Base-by-base conservation (phyloP, 2,329 filamentous ascomycete genomes). In the Colletotrichum navitas region DNA sequence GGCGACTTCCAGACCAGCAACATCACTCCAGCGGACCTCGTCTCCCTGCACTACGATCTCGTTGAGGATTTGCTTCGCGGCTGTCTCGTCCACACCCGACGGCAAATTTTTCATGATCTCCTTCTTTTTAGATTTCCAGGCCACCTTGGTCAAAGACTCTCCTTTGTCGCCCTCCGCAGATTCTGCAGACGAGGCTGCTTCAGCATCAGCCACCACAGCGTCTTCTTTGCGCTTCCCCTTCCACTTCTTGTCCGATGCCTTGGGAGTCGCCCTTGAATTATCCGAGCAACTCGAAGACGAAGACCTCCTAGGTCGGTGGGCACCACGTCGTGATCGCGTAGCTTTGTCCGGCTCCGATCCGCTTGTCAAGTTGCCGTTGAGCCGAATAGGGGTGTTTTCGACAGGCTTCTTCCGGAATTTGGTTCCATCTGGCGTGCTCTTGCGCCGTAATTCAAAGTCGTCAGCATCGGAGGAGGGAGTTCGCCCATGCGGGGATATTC, bases 1-100 rank as follows among this genome's bases (percentile, higher is more conserved):
- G 43, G 96, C 96, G 64, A 93, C 88, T 61, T 97, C 93, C 5
- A 99, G 84, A 0, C 96, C 96, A 0, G 96, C 95, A 68, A 99
- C 93, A 78, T 99, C 96, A 59, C 90, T 89, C 96, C 96, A 99
- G 76, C 93, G 94, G 2, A 99, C 96, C 78, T 97, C 93, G 76
- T 99, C 96, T 8, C 96, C 96, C 74, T 95, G 90, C 18, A 98
- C 92, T 3, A 99, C 93, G 71, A 99, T 97, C 75, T 99, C 96
- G 77, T 98, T 98, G 69, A 98, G 86, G 39, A 99, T 98, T 73
- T 98, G 94, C 77, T 93, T 93, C 0, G 95, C 96, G 4, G 95
- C 93, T 34, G 87, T 85, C 74, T 92, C 89, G 78, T 99, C 96
- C 3, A 98, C 89, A 0, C 94, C 94, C 64, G 91, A 88, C 0